Base-by-base conservation (phyloP, 2,329 filamentous ascomycete species). In the Ophiostoma sp. region DNA sequence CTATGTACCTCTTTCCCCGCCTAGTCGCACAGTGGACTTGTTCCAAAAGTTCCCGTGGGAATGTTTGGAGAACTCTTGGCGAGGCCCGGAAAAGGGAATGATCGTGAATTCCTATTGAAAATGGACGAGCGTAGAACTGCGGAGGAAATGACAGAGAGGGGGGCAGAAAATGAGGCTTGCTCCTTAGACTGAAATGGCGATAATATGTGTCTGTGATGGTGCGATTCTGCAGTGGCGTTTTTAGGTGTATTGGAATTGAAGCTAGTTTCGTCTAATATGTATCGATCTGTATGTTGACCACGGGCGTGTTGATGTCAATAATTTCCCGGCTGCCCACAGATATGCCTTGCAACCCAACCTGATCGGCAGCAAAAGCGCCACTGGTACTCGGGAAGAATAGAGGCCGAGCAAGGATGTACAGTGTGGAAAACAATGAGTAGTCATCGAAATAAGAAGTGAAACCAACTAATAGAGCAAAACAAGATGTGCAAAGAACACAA, bases 91-190 rank as follows among this genome's bases (percentile, higher is more conserved):
- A 57, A 57, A 54, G 11, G 52, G 52, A 57, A 57, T 57, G 52
- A 57, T 31, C 23, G 10, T 31, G 23, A 4, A 11, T 54, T 54
- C 52, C 8, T 57, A 27, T 27, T 57, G n/a, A 11, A 54, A 7
- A 23, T 23, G 15, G 17, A 20, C 52, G 13, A 17, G 41, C 17
- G 5, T 5, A 48, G n/a, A 17, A 48, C 5, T 48, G 52, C 23
- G n/a, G 52, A 57, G 52, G 52, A 57, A 57, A 13, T 57, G 52
- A 57, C n/a, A 57, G 52, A 31, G 52, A 57, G 52, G 52, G 52
- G 52, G 8, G 11, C 1, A 57, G 23, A n/a, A 11, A 27, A n/a
- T 20, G 27, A 33, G 57, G 57, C 57, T 62, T 33, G 27, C 23
- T 33, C 27, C 52, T 57, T 57, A 4, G 27, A 20, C 57, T 33